These are phyloP conservation scores for Xylariaceae sp. DNA, from an alignment of 2,329 filamentous ascomycete species.

Conservation along the genomic window DNA sequence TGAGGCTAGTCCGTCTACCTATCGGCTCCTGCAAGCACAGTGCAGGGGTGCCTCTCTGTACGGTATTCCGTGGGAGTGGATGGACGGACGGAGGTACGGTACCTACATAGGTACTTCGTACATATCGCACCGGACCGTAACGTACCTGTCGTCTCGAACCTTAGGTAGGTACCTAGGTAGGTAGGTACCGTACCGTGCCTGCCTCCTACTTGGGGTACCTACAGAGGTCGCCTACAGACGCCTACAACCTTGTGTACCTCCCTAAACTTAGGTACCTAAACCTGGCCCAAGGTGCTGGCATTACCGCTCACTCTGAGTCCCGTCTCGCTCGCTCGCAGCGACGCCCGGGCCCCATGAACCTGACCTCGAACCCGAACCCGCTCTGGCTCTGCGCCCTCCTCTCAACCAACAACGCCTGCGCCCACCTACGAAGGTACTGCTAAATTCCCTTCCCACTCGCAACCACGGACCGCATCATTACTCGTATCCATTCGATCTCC, in stretches of 20 bases:
- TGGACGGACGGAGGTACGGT: no score
- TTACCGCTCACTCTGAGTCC: not conserved
- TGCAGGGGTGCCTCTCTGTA: not conserved
- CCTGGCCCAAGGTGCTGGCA: not conserved
- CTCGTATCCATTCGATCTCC: slow-evolving; percentile 17
- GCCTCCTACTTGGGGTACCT: not conserved
- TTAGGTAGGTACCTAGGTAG: no score
- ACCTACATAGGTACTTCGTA: no score
- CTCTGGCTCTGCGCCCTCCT: not conserved
- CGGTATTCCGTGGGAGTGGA: not conserved
- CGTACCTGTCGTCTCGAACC: no score
- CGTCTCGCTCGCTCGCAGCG: not conserved
- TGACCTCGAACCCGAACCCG: not conserved
- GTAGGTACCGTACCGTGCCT: not conserved
- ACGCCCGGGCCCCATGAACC: slow-evolving; percentile 8
- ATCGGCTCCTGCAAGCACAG: slow-evolving; percentile 14
- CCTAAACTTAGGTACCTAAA: no score
- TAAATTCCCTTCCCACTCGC: slow-evolving; percentile 9
- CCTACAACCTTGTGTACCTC: no score
- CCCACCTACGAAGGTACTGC: slow-evolving; percentile 12
- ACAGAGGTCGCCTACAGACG: not conserved
- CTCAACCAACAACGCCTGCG: slow-evolving; percentile 19
- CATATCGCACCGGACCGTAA: no score
- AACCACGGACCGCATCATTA: slow-evolving; percentile 4
- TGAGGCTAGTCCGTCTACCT: slow-evolving; percentile 3